phyloP scores from a whole-genome alignment of 768 basidiomycete species.

The Hortiboletus campestris region DNA sequence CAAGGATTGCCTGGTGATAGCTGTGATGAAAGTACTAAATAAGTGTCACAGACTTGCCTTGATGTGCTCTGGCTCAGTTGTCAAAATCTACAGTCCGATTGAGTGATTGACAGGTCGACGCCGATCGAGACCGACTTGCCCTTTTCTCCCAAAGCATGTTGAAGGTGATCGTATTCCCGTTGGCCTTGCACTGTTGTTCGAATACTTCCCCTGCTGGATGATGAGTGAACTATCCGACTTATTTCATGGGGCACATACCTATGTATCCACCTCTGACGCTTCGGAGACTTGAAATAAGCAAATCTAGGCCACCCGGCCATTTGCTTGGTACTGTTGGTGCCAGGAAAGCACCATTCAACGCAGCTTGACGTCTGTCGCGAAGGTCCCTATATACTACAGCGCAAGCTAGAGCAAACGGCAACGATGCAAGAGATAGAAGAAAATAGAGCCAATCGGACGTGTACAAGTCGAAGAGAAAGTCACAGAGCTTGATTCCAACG shows the following conservation, averaged over 20 bases:
- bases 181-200: constrained; percentile 18
- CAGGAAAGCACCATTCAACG: constrained; percentile 25
- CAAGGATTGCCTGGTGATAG: constrained; percentile 36
- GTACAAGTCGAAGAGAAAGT: neutral
- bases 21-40: neutral
- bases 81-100: constrained; percentile 35
- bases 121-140: constrained; percentile 22
- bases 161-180: constrained; percentile 35
- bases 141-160: constrained; percentile 38
- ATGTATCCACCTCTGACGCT: constrained; percentile 23
- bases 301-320: constrained; percentile 37
- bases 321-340: constrained; percentile 31
- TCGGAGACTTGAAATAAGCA: constrained; percentile 20
- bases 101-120: neutral
- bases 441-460: constrained; percentile 11
- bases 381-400: constrained; percentile 7
- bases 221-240: neutral
- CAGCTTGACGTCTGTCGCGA: constrained; percentile 9
- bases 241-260: constrained; percentile 17
- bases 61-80: constrained; percentile 46
- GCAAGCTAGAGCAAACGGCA: constrained; percentile 18
- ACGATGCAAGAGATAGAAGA: constrained; percentile 15
- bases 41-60: constrained; percentile 24
- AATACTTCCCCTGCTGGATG: constrained; percentile 28
- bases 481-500: constrained; percentile 6